Evolutionary conservation across 306 rosid species (phyloP).

Genomic region (Gastrolobium bilobum): DNA sequence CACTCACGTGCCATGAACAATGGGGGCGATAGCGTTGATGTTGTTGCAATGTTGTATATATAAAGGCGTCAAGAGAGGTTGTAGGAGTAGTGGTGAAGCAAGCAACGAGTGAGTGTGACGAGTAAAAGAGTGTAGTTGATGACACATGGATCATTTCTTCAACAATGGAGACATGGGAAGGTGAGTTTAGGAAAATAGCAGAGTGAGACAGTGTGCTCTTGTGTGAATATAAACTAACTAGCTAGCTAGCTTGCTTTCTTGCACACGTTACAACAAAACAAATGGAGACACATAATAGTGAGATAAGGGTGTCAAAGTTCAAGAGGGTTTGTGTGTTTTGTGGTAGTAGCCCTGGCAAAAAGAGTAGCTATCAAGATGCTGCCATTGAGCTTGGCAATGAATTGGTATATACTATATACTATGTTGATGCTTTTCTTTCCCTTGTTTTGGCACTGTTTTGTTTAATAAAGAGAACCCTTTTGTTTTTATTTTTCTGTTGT

Average conservation of each 20-base stretch:
- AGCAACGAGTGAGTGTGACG: not conserved
- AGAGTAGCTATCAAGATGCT: conserved; percentile 90
- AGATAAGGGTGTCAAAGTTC: conserved; percentile 80
- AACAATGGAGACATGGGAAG: conserved; percentile 12
- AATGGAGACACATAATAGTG: conserved; percentile 76
- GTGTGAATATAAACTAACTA: not conserved
- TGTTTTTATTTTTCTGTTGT: not conserved
- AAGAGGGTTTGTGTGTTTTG: conserved; percentile 96
- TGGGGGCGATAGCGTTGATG: conserved; percentile 12
- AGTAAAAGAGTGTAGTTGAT: not conserved
- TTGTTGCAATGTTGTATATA: conserved; percentile 47
- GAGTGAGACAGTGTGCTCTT: not conserved
- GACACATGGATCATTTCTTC: conserved; percentile 48
- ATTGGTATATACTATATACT: conserved; percentile 73
- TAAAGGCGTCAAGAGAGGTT: conserved; percentile 43
- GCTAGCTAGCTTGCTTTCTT: not conserved
- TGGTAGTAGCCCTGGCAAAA: conserved; percentile 99
- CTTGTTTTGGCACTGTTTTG: not conserved
- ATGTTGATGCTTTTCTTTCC: not conserved
- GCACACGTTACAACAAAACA: not conserved
- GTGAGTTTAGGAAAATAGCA: not conserved
- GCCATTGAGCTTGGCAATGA: conserved; percentile 98
- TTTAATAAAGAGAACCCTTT: conserved; percentile 28
- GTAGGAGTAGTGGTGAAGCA: conserved; percentile 46
- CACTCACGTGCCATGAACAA: conserved; percentile 68